A percentile compares a stretch with the other conserved stretches of the same genome.
These are phyloP conservation scores for Creolimax fragrantissima DNA, from an alignment of 78 protist genomes.

Conservation along the genomic window DNA sequence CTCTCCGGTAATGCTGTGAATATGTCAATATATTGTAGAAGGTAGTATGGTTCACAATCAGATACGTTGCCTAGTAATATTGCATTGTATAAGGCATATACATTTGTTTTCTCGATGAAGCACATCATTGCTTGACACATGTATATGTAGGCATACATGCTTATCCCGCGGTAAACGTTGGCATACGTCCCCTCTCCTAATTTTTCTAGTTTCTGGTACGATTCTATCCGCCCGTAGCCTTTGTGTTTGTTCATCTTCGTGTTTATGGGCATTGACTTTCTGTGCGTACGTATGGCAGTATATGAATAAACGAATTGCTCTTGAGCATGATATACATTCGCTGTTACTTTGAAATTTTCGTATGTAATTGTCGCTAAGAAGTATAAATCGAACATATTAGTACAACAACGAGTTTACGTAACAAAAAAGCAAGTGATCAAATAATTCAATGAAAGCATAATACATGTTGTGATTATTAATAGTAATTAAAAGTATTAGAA, in stretches of 20 bases:
- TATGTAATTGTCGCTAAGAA: not conserved
- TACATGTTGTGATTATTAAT: no score
- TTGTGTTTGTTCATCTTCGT: not conserved
- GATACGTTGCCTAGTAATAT: no score
- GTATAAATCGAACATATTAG: not conserved
- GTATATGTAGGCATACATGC: not conserved
- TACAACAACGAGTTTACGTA: not conserved
- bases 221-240: conserved; percentile 31
- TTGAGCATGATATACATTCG: not conserved
- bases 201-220: conserved; percentile 79
- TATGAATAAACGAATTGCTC: not conserved
- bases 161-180: conserved; percentile 84
- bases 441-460: no score
- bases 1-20: conserved; percentile 23
- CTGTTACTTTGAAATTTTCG: not conserved
- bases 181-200: conserved; percentile 99
- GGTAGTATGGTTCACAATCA: no score
- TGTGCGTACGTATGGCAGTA: no score
- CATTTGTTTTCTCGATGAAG: no score
- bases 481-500: no score
- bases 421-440: no score
- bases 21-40: no score
- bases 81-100: no score
- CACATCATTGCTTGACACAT: no score
- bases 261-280: not conserved